Percentiles rank a stretch among this genome's conserved stretches.
These are phyloP conservation scores for Excoecaria agallocha DNA, from an alignment of 345 rosid species.

Conservation along the genomic window DNA sequence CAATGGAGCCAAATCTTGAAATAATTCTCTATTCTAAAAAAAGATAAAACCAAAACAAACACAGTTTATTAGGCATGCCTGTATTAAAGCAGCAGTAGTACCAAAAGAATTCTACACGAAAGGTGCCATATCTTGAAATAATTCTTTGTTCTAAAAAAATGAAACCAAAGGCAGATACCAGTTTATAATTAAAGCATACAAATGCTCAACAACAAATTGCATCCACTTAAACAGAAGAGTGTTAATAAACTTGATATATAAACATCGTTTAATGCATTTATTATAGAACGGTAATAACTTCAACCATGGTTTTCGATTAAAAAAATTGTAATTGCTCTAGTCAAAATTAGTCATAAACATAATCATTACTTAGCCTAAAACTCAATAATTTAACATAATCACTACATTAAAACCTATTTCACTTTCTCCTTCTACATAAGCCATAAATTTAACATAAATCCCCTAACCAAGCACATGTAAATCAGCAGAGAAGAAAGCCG, in stretches of 20 bases:
- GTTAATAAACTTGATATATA: conserved; percentile 8
- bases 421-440: too few species aligned
- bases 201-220: conserved; percentile 26
- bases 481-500: conserved; percentile 78
- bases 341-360: too few species aligned
- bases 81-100: conserved; percentile 36
- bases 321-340: too few species aligned
- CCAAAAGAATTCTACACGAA: conserved; percentile 32
- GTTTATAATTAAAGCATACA: conserved; percentile 32
- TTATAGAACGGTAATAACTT: conserved; percentile 1
- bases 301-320: not conserved
- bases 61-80: conserved; percentile 35
- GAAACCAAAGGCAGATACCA: conserved; percentile 29
- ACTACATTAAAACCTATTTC: too few species aligned
- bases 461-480: too few species aligned
- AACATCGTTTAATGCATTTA: conserved; percentile 8
- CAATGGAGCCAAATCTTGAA: conserved; percentile 95
- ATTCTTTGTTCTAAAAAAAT: conserved; percentile 33
- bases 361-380: too few species aligned
- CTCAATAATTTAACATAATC: too few species aligned
- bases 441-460: too few species aligned
- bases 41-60: conserved; percentile 28
- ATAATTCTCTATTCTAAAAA: conserved; percentile 84
- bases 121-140: conserved; percentile 38
- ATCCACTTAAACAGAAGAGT: conserved; percentile 18